phyloP scores from a whole-genome alignment of 2,329 filamentous ascomycete species.

The Penicillium sp. region DNA sequence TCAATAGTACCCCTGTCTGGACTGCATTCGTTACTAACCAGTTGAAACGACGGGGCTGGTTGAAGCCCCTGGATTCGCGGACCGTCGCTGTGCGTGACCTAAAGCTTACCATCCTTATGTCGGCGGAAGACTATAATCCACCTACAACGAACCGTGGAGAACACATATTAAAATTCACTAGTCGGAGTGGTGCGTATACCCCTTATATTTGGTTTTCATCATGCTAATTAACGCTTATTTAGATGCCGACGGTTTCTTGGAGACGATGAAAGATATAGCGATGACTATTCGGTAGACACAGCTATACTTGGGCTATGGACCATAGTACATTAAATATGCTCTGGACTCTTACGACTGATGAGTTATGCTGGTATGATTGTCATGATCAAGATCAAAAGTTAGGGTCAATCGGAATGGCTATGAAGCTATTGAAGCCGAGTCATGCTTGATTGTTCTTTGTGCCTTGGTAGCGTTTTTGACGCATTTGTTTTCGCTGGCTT shows the following conservation, averaged over 20 bases:
- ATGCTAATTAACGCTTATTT: slow-evolving; percentile 8
- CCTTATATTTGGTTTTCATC: neutral
- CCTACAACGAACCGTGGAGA: slow-evolving; percentile 37
- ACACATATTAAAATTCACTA: slow-evolving; percentile 43
- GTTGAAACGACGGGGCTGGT: slow-evolving; percentile 50
- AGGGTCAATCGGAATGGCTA: neutral
- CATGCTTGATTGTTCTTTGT: neutral
- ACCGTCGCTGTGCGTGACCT: slow-evolving; percentile 53
- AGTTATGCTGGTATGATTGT: slow-evolving; percentile 25
- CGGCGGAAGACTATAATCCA: slow-evolving; percentile 49
- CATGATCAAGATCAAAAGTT: slow-evolving; percentile 21
- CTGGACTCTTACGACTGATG: slow-evolving; percentile 16
- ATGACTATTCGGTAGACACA: slow-evolving; percentile 8
- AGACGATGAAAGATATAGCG: slow-evolving; percentile 29
- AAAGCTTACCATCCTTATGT: slow-evolving; percentile 54
- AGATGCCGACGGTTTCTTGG: slow-evolving; percentile 44
- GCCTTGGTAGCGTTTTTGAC: neutral
- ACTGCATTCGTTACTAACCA: slow-evolving; percentile 58
- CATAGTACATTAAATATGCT: neutral
- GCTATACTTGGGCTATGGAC: neutral
- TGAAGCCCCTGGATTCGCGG: slow-evolving; percentile 43
- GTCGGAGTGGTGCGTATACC: slow-evolving; percentile 28
- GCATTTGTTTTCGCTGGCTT: neutral
- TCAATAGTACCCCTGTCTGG: slow-evolving; percentile 58
- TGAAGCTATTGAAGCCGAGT: neutral